Conservation (phyloP, 768 basidiomycete genomes). For the Boletus eberwhitei region DNA sequence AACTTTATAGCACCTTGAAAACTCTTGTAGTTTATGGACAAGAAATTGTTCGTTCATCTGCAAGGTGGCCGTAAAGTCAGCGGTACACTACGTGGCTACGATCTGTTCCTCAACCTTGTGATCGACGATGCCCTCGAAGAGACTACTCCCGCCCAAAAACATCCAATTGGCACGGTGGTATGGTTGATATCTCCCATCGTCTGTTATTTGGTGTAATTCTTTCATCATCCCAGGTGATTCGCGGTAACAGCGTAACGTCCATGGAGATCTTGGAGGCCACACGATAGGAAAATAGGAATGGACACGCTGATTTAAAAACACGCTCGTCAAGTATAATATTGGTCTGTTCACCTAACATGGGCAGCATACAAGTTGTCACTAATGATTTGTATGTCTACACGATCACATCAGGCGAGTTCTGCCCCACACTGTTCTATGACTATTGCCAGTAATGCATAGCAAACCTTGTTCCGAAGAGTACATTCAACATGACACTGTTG, state of each 20-base stretch:
- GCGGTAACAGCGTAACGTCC: constrained; percentile 94
- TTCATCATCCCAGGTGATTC: constrained; percentile 67
- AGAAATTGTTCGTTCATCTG: constrained; percentile 89
- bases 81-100: constrained; percentile 92
- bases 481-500: background rate
- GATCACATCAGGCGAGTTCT: constrained; percentile 9
- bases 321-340: constrained; percentile 2
- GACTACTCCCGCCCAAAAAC: constrained; percentile 82
- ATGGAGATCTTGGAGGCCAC: constrained; percentile 84
- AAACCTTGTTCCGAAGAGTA: background rate
- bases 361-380: background rate
- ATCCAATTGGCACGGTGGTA: constrained; percentile 90
- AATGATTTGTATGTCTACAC: background rate
- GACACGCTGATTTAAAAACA: background rate
- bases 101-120: constrained; percentile 97
- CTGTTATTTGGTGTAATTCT: constrained; percentile 1
- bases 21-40: constrained; percentile 89
- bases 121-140: constrained; percentile 96
- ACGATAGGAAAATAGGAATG: constrained; percentile 25
- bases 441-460: background rate
- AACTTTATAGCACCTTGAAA: background rate
- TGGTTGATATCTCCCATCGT: constrained; percentile 31
- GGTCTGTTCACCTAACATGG: constrained; percentile 1
- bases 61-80: constrained; percentile 96
- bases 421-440: background rate